phyloP scores from a whole-genome alignment of 2,329 filamentous ascomycete genomes.

The Keithomyces neogunnii region DNA sequence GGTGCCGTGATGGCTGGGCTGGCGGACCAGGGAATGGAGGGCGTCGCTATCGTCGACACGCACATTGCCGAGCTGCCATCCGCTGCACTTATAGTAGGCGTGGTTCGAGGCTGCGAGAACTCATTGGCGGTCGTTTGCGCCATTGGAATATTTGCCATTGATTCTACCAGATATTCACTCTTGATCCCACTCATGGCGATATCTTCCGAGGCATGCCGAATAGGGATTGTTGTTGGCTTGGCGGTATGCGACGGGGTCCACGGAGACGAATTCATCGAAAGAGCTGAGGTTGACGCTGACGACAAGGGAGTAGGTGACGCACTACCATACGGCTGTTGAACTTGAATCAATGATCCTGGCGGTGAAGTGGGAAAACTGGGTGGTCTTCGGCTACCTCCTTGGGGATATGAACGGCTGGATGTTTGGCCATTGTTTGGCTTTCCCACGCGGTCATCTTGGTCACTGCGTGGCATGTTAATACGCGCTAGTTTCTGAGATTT shows the following conservation, averaged over 20 bases:
- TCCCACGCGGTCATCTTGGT: constrained; percentile 14
- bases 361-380: constrained; percentile 13
- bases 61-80: constrained; percentile 9
- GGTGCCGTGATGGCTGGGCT: constrained; percentile 35
- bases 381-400: constrained; percentile 8
- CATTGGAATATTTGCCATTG: constrained; percentile 10
- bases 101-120: constrained; percentile 15
- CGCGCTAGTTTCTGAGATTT: background rate
- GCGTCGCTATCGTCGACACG: constrained; percentile 13
- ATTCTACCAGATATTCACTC: constrained; percentile 15
- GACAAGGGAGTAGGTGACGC: constrained; percentile 4
- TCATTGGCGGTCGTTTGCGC: constrained; percentile 9
- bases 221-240: constrained; percentile 2
- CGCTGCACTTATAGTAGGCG: constrained; percentile 14
- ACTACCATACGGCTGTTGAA: constrained; percentile 6
- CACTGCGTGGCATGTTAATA: constrained; percentile 6
- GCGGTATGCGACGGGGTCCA: constrained; percentile 14
- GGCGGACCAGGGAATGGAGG: constrained; percentile 24
- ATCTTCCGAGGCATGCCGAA: constrained; percentile 10
- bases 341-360: constrained; percentile 7
- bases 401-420: constrained; percentile 1
- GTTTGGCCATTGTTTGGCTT: background rate
- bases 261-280: constrained; percentile 10
- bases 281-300: constrained; percentile 7
- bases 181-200: constrained; percentile 13